A percentile compares a stretch with the other conserved stretches of the same genome.
phyloP scores from a whole-genome alignment of 106 monocot genomes.

The Platanthera zijinensis region DNA sequence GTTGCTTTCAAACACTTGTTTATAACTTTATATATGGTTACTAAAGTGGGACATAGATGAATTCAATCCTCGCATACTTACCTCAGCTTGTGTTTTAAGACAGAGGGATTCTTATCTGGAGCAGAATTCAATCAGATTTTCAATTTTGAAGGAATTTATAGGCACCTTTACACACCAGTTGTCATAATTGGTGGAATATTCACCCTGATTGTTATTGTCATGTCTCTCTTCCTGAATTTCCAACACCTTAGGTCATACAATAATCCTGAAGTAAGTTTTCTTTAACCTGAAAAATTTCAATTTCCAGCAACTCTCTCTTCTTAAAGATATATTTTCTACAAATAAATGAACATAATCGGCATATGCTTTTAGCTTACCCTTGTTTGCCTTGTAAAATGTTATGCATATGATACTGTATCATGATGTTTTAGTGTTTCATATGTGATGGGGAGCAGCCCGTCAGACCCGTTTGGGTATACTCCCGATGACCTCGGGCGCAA shows the following conservation, averaged over 20 bases:
- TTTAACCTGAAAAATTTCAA: not conserved
- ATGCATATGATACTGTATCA: not conserved
- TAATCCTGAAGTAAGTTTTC: conserved; percentile 57
- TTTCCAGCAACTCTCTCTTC: not conserved
- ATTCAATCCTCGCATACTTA: no score
- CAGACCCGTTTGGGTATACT: no score
- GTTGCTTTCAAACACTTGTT: no score
- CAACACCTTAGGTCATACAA: conserved; percentile 67
- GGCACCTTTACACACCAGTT: conserved; percentile 39
- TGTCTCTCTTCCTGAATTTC: conserved; percentile 51
- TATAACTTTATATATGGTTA: no score
- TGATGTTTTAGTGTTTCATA: not conserved
- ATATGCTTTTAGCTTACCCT: not conserved
- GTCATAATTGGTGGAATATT: conserved; percentile 45
- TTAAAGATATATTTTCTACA: not conserved
- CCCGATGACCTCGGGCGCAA: no score
- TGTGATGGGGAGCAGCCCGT: no score
- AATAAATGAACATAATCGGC: not conserved
- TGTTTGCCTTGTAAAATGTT: not conserved
- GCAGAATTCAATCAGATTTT: conserved; percentile 25
- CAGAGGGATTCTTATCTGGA: not conserved
- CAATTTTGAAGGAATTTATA: conserved; percentile 33
- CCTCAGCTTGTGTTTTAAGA: no score
- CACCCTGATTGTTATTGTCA: conserved; percentile 33
- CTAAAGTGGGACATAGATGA: no score